Base-by-base conservation (phyloP, 1,284 basidiomycete genomes). In the Thelephora terrestris region DNA sequence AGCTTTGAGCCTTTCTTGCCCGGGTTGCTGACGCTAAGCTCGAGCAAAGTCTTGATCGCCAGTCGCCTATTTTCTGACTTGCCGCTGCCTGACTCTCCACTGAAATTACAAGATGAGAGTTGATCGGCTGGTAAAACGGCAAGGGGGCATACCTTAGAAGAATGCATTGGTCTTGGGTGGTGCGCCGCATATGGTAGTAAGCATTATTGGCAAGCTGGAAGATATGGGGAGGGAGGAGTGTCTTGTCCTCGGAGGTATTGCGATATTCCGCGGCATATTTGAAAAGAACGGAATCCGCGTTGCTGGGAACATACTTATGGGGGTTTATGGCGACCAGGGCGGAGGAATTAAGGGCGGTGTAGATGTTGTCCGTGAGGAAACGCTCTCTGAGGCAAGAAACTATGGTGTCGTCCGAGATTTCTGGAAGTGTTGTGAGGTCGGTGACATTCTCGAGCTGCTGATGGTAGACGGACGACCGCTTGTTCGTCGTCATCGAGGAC, bases 121-220 rank as follows among this genome's bases (percentile, higher is more conserved):
- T 23, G 2, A 38, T 43, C 43, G 47, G 24, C 14, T 2, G 24
- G 16, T 20, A 9, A 5, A 27, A 4, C 34, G 5, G 18, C 23
- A n/a, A 29, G 45, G 24, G 37, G 47, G 43, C 14, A 18, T 63
- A 93, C 91, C 72, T 87, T 55, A 95, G 72, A 34, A 95, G 63
- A 36, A 99, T 76, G 51, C 83, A 81, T 69, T 98, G 93, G 66
- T 99, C 95, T 70, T 96, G 91, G 1, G 81, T 79, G 0, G 94
- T 98, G 55, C 95, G 74, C 46, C 82, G 76, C 92, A 98, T 97
- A 68, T 98, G 92, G 65, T 93, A 97, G 70, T 96, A 98, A 10
- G 91, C 85, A 68, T 88, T 85, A 61, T 92, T 85, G 6, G 90
- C 88, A 35, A 90, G 74, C 54, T 91, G 83, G 65, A 95, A 98